Base-by-base conservation (phyloP, 2,329 filamentous ascomycete genomes). In the Aspergillus transmontanensis region DNA sequence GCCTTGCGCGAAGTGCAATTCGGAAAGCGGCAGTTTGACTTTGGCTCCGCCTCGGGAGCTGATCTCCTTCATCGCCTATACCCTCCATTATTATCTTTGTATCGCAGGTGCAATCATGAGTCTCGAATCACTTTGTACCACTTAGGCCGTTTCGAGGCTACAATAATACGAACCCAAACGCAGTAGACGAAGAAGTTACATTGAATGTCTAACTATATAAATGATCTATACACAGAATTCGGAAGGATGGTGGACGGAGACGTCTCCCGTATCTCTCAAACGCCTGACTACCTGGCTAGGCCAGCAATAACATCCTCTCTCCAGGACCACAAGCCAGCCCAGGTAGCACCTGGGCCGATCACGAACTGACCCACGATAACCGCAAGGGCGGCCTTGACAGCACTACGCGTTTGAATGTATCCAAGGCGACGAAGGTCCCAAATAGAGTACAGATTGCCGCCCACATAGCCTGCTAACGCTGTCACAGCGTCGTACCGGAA, bases 1-100 rank as follows among this genome's bases (percentile, higher is more conserved):
- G 59, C 3, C 51, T 66, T 32, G 59, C 62, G 32, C 36, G 23
- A 16, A 56, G 54, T 32, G 62, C 64, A 7, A 58, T 66, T 14
- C 51, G 34, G 2, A 62, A 60, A 30, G 62, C 64, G 16, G 11
- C 19, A 11, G 41, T 21, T 10, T 43, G 10, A 43, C 34, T 36
- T 36, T 36, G 34, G 34, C 34, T 36, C 14, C 34, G 14, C 2
- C 5, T 36, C 2, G 14, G 14, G 34, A 36, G 14, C 34, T 36
- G 2, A 5, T 6, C 34, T 2, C 34, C 14, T 36, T 16, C 34
- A 36, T 36, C 14, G 14, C 14, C 14, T 12, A 36, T 5, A 16
- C 12, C 34, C 5, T 36, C 16, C 5, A 36, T 36, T 36, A 16
- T 0, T 16, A 36, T 36, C 14, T 14, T 36, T 36, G 6, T 16